Conservation (phyloP, 768 basidiomycete genomes). For the Neoboletus brunneissimus region DNA sequence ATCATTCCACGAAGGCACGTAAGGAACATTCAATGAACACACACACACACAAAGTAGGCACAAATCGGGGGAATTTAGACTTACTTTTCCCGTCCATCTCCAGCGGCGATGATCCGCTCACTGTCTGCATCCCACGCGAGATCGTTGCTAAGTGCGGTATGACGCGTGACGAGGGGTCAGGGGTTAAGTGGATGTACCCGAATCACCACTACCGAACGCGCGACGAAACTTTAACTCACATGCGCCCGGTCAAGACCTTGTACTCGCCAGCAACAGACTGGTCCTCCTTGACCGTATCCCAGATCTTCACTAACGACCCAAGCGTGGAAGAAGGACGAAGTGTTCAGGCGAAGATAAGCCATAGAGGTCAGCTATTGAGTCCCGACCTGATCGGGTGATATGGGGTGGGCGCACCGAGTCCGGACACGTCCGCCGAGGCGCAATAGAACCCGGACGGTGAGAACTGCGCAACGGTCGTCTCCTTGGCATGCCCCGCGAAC, state of each 20-base stretch:
- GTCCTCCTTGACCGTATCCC: constrained; percentile 89
- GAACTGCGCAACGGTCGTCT: constrained; percentile 84
- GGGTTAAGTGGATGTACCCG: not conserved
- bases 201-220: not conserved
- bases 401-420: constrained; percentile 58
- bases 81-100: constrained; percentile 88
- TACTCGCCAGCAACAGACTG: constrained; percentile 81
- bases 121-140: constrained; percentile 96
- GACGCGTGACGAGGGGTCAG: not conserved
- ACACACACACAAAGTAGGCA: not conserved
- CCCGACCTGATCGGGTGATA: not conserved
- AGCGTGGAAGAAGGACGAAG: too few relatives aligned
- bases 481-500: constrained; percentile 80
- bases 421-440: constrained; percentile 82
- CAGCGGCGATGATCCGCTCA: constrained; percentile 92
- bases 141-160: constrained; percentile 64
- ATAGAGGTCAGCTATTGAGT: not conserved
- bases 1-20: not conserved
- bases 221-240: constrained; percentile 43
- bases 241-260: constrained; percentile 65
- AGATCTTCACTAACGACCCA: constrained; percentile 67
- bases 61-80: not conserved
- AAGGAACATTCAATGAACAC: not conserved
- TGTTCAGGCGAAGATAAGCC: not conserved
- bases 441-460: constrained; percentile 95